A percentile compares a stretch with the other conserved stretches of the same genome.
Conservation (phyloP, 352 stramenopile genomes). For the Pythium myriotylum region DNA sequence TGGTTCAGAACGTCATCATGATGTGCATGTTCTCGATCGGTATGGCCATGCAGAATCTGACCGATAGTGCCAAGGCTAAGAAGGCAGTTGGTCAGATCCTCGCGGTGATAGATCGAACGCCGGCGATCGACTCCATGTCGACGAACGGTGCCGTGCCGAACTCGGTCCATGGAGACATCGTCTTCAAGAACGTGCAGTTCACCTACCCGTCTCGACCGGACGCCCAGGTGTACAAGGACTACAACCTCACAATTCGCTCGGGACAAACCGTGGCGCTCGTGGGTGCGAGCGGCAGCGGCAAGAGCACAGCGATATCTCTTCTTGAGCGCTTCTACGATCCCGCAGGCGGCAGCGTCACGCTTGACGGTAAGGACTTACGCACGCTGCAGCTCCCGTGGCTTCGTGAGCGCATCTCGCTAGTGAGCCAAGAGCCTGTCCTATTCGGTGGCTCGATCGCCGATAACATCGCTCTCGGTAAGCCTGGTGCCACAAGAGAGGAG, state of each 20-base stretch:
- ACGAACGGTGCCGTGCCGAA: conserved; percentile 17
- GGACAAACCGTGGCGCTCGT: conserved; percentile 79
- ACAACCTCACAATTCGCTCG: conserved; percentile 59
- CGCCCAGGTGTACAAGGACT: conserved; percentile 59
- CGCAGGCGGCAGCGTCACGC: conserved; percentile 35
- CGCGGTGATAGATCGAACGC: conserved; percentile 46
- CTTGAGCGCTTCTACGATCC: conserved; percentile 74
- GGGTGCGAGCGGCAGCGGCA: conserved; percentile 75
- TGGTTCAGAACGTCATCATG: conserved; percentile 43
- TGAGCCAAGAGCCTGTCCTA: conserved; percentile 70
- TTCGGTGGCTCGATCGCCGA: too few species aligned
- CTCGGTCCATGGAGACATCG: conserved; percentile 28
- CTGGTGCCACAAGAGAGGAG: conserved; percentile 49
- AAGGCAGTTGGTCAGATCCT: conserved; percentile 41
- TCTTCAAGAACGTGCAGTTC: conserved; percentile 54
- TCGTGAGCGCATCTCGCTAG: conserved; percentile 13
- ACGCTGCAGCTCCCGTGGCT: conserved; percentile 44
- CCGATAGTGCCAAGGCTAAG: conserved; percentile 38
- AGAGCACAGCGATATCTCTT: conserved; percentile 69
- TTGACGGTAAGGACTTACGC: conserved; percentile 63
- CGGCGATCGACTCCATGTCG: conserved; percentile 34
- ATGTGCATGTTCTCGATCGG: conserved; percentile 38
- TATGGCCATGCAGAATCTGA: conserved; percentile 31
- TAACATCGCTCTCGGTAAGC: conserved; percentile 53
- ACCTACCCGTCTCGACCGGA: conserved; percentile 53